phyloP scores from a whole-genome alignment of 2,329 filamentous ascomycete species.

The Cladobotryum mycophilum region DNA sequence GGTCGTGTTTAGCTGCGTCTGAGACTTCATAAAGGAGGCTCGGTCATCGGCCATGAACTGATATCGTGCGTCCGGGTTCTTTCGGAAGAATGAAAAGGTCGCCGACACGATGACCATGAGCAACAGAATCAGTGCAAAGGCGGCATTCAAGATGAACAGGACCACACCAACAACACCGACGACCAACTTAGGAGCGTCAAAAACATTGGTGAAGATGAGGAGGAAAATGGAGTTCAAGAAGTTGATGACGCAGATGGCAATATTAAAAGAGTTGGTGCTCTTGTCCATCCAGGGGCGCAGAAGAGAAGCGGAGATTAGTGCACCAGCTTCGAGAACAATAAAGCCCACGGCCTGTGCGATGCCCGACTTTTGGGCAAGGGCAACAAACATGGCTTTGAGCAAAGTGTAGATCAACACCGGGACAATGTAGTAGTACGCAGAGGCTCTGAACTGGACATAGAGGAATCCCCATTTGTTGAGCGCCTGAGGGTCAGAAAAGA shows the following conservation, averaged over 20 bases:
- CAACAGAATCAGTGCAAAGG: conserved; percentile 74
- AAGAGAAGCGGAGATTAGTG: conserved; percentile 71
- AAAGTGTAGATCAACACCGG: conserved; percentile 71
- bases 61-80: conserved; percentile 92
- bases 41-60: conserved; percentile 96
- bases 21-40: conserved; percentile 95
- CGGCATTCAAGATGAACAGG: conserved; percentile 82
- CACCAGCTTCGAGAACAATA: conserved; percentile 72
- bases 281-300: conserved; percentile 98
- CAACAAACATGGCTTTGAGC: conserved; percentile 86
- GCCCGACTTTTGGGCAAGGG: conserved; percentile 64
- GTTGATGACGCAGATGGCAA: conserved; percentile 82
- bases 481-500: conserved; percentile 89
- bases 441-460: conserved; percentile 93
- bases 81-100: conserved; percentile 68
- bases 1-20: conserved; percentile 67
- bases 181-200: conserved; percentile 75
- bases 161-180: conserved; percentile 84
- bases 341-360: conserved; percentile 75
- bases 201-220: conserved; percentile 80
- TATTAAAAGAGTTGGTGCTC: conserved; percentile 95
- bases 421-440: conserved; percentile 91
- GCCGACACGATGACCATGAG: conserved; percentile 66
- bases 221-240: conserved; percentile 88
- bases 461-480: conserved; percentile 98